These are phyloP conservation scores for Microcyclospora pomicola DNA, from an alignment of 2,329 filamentous ascomycete genomes.

Conservation along the genomic window DNA sequence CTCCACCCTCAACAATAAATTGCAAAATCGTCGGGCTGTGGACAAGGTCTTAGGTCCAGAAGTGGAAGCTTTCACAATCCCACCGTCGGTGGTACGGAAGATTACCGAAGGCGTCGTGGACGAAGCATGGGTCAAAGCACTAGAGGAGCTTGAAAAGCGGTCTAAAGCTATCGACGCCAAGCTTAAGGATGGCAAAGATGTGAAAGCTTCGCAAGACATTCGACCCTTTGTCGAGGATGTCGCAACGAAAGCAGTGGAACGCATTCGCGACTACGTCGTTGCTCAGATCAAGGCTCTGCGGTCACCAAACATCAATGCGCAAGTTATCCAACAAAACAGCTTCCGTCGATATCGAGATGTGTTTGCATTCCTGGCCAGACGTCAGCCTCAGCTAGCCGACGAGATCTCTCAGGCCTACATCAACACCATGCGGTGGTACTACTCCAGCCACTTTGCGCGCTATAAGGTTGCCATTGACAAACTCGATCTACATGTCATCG, in stretches of 20 bases:
- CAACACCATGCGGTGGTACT: slow-evolving; percentile 99
- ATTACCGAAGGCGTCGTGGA: slow-evolving; percentile 84
- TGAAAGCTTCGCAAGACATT: slow-evolving; percentile 71
- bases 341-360: slow-evolving; percentile 82
- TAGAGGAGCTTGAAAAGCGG: slow-evolving; percentile 73
- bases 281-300: slow-evolving; percentile 86
- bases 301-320: slow-evolving; percentile 91
- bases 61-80: slow-evolving; percentile 82
- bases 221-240: slow-evolving; percentile 75
- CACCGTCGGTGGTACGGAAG: slow-evolving; percentile 67
- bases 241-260: slow-evolving; percentile 76
- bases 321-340: slow-evolving; percentile 88
- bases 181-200: slow-evolving; percentile 43
- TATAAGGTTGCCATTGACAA: slow-evolving; percentile 76
- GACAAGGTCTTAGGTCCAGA: slow-evolving; percentile 78
- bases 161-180: slow-evolving; percentile 58
- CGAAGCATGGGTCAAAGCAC: slow-evolving; percentile 69
- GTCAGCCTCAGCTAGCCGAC: slow-evolving; percentile 69
- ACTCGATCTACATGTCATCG: slow-evolving; percentile 67
- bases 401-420: slow-evolving; percentile 89
- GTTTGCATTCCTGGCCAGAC: slow-evolving; percentile 69
- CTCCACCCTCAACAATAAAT: slow-evolving; percentile 62
- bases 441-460: slow-evolving; percentile 75
- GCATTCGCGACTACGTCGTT: slow-evolving; percentile 88
- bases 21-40: slow-evolving; percentile 80